A percentile compares a stretch with the other conserved stretches of the same genome.
Evolutionary conservation across 2,329 filamentous ascomycete species (phyloP).

Genomic region (Neospermospora avenae): DNA sequence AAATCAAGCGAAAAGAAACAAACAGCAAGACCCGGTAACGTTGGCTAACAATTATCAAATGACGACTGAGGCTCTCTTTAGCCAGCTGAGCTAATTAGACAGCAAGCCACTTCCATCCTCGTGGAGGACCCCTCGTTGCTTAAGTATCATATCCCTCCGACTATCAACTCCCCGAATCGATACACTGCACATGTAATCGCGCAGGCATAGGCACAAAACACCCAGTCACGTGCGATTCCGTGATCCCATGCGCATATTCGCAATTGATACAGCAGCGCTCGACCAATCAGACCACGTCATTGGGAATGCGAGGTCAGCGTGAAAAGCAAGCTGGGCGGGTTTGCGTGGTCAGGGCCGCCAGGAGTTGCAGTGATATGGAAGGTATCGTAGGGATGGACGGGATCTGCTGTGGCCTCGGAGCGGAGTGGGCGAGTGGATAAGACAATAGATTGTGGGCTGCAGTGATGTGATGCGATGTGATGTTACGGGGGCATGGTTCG

Average conservation of each 20-base stretch:
- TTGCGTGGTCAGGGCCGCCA: neutral
- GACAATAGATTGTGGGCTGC: too few relatives aligned
- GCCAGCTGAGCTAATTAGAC: neutral
- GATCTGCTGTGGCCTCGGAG: too few relatives aligned
- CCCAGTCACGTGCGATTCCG: constrained; percentile 5
- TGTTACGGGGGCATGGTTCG: too few relatives aligned
- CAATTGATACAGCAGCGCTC: neutral
- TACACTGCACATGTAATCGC: neutral
- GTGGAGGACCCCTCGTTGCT: neutral
- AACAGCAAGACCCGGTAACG: neutral
- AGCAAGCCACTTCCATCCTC: neutral
- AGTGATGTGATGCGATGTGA: too few relatives aligned
- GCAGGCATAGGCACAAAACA: neutral
- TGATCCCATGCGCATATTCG: constrained; percentile 6
- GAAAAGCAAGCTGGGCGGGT: neutral
- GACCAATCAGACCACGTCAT: neutral
- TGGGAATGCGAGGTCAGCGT: neutral
- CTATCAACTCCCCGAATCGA: neutral
- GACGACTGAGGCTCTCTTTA: neutral
- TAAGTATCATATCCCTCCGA: neutral
- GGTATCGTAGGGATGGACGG: too few relatives aligned
- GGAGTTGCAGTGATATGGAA: too few relatives aligned
- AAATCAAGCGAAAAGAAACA: too few relatives aligned
- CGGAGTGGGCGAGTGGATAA: too few relatives aligned
- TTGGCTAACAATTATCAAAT: neutral